A percentile compares a stretch with the other conserved stretches of the same genome.
phyloP scores from a whole-genome alignment of 768 basidiomycete genomes.

The Calvatia gigantea region DNA sequence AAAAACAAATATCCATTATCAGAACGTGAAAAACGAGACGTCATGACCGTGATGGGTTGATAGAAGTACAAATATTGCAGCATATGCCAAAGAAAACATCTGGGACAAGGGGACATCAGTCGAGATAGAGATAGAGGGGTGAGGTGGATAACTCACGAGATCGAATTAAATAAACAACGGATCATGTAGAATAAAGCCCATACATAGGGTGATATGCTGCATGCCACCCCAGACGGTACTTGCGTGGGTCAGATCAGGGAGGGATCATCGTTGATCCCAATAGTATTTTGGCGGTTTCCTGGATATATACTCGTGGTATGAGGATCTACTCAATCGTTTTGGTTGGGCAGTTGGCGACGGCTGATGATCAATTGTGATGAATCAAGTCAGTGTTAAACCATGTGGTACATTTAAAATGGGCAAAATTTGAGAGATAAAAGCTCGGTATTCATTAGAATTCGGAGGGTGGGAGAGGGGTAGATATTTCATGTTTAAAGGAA shows the following conservation, averaged over 20 bases:
- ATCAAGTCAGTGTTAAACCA: not conserved
- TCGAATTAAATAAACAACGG: not conserved
- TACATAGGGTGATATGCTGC: too few species aligned
- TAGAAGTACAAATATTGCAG: slow-evolving; percentile 8
- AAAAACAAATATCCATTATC: not conserved
- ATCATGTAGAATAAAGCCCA: not conserved
- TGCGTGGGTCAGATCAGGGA: not conserved
- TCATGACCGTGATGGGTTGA: not conserved
- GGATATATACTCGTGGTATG: slow-evolving; percentile 23
- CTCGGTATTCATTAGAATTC: too few species aligned
- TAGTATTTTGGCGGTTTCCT: slow-evolving; percentile 29
- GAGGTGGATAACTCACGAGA: not conserved
- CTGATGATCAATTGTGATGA: not conserved
- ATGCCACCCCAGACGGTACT: too few species aligned
- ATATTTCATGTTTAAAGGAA: too few species aligned
- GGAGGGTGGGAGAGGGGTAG: too few species aligned
- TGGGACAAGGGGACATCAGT: not conserved
- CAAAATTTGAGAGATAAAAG: too few species aligned
- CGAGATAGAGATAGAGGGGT: too few species aligned
- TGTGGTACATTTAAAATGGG: too few species aligned
- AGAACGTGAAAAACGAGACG: not conserved
- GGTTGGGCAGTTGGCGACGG: slow-evolving; percentile 8
- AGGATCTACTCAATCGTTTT: slow-evolving; percentile 17
- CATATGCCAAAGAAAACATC: not conserved
- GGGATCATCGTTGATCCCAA: slow-evolving; percentile 23